phyloP scores from a whole-genome alignment of 2,329 filamentous ascomycete genomes.

The Clonostachys rosea region DNA sequence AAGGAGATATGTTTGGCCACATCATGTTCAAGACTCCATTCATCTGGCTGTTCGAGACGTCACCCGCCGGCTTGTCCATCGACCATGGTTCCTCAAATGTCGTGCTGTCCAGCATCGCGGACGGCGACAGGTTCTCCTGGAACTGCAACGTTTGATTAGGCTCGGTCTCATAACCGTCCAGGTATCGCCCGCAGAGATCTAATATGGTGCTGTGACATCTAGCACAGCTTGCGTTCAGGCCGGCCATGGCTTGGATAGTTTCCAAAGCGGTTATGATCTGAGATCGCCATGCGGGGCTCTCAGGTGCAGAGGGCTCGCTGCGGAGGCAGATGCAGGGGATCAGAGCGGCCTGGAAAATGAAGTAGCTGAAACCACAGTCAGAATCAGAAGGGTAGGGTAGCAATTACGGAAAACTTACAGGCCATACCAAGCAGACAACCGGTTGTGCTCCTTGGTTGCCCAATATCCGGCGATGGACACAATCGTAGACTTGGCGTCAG shows the following conservation, averaged over 20 bases:
- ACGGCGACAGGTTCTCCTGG: no score
- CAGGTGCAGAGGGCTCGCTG: constrained; percentile 27
- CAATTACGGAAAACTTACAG: neutral
- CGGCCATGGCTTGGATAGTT: constrained; percentile 26
- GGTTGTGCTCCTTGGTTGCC: constrained; percentile 1
- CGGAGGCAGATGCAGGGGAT: constrained; percentile 42
- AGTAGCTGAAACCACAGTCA: constrained; percentile 24
- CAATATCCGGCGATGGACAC: constrained; percentile 21
- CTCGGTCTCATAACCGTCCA: constrained; percentile 8
- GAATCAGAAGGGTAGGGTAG: neutral
- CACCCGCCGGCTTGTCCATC: constrained; percentile 17
- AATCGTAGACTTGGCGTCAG: constrained; percentile 64
- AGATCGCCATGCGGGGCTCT: constrained; percentile 29
- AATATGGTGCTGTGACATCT: constrained; percentile 34
- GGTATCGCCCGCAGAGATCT: constrained; percentile 30
- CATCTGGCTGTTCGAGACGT: constrained; percentile 35
- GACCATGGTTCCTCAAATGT: constrained; percentile 1
- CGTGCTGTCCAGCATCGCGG: neutral
- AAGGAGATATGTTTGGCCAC: constrained; percentile 33
- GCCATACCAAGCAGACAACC: constrained; percentile 1
- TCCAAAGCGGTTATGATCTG: constrained; percentile 30
- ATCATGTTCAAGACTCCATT: constrained; percentile 36
- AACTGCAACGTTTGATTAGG: neutral
- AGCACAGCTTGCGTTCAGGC: constrained; percentile 30
- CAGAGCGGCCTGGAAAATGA: constrained; percentile 42